Conservation (phyloP, 495 filamentous ascomycete genomes). For the Astrothelium subdiscretum region DNA sequence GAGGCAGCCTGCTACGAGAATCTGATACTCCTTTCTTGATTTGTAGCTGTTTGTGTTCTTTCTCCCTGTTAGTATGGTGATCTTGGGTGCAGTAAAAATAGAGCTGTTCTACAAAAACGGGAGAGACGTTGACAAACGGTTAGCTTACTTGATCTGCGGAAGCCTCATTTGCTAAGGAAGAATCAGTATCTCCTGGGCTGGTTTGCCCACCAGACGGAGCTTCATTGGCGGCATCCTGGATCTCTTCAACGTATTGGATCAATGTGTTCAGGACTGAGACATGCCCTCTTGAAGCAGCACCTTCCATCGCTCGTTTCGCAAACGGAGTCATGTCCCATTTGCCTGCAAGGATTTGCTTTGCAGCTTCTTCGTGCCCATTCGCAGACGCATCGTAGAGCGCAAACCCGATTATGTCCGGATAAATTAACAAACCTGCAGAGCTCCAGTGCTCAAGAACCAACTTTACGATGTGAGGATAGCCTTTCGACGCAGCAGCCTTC, state of each 20-base stretch:
- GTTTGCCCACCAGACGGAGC: no score
- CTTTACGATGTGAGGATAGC: not conserved
- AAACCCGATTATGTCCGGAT: not conserved
- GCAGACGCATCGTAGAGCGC: not conserved
- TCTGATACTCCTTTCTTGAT: no score
- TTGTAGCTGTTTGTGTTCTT: no score
- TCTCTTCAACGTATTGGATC: not conserved
- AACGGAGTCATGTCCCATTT: not conserved
- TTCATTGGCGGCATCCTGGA: not conserved
- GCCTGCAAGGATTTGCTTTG: not conserved
- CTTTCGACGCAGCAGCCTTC: not conserved
- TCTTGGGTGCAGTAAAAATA: no score
- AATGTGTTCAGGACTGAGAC: not conserved
- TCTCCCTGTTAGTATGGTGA: no score
- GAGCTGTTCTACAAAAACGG: no score
- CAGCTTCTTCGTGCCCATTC: not conserved
- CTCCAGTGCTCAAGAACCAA: not conserved
- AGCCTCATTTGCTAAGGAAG: no score
- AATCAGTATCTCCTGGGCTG: no score
- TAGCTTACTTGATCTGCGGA: no score
- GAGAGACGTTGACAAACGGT: no score
- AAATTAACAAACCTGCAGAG: not conserved
- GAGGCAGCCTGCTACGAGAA: no score
- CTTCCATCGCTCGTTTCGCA: not conserved
- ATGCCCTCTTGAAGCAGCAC: not conserved